These are phyloP conservation scores for Heracleum sosnowskyi DNA, from an alignment of 129 eudicot genomes.

Conservation along the genomic window DNA sequence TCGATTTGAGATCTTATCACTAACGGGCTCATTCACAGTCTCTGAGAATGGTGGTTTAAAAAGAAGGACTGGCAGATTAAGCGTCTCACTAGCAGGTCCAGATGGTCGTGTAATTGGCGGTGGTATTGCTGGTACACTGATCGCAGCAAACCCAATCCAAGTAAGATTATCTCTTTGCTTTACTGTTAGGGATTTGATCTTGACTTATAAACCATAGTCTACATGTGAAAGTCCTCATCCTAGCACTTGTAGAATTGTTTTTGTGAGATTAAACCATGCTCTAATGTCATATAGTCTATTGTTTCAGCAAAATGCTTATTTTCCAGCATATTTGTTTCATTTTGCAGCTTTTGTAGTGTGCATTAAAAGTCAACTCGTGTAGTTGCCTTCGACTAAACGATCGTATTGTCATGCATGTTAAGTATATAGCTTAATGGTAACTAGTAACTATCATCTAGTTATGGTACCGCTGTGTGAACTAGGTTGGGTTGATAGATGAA, in stretches of 20 bases:
- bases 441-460: not conserved
- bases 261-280: not conserved
- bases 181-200: not conserved
- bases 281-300: no score
- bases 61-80: slow-evolving; percentile 47
- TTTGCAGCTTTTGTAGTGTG: not conserved
- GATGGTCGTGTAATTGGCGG: slow-evolving; percentile 71
- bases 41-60: slow-evolving; percentile 39
- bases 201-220: not conserved
- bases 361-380: not conserved
- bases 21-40: slow-evolving; percentile 45
- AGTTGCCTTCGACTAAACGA: not conserved
- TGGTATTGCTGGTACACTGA: slow-evolving; percentile 44
- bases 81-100: slow-evolving; percentile 55
- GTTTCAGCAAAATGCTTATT: not conserved
- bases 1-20: slow-evolving; percentile 51
- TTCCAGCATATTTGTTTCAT: not conserved
- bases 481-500: no score
- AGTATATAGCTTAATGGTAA: not conserved
- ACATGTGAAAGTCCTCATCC: not conserved
- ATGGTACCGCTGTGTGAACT: not conserved
- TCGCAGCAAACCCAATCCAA: slow-evolving; percentile 62
- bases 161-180: slow-evolving; percentile 17
- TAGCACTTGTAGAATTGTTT: not conserved
- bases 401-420: not conserved